A percentile compares a stretch with the other conserved stretches of the same genome.
Evolutionary conservation across 352 stramenopile species (phyloP).

Genomic region (Phytophthora lateralis): DNA sequence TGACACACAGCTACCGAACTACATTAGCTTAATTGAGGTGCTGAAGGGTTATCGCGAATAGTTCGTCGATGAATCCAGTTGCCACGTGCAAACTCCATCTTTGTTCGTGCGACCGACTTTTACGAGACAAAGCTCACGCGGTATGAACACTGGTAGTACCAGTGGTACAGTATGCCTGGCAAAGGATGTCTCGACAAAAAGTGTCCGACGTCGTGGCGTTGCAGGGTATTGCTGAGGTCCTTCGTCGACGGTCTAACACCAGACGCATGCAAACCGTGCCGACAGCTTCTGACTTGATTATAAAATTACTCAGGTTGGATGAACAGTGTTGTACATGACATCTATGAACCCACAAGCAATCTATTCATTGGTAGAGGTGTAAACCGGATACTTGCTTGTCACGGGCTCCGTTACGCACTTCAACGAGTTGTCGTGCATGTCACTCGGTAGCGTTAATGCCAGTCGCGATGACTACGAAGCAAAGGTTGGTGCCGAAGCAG

Average conservation of each 20-base stretch:
- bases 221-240: not conserved
- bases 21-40: too few relatives aligned
- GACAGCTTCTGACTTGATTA: constrained; percentile 20
- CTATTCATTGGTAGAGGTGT: constrained; percentile 4
- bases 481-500: constrained; percentile 12
- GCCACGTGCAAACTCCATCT: too few relatives aligned
- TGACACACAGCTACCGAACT: too few relatives aligned
- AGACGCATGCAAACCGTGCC: not conserved
- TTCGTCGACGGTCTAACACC: not conserved
- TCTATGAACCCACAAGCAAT: constrained; percentile 4
- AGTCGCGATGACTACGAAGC: constrained; percentile 17
- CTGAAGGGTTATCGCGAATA: too few relatives aligned
- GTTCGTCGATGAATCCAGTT: too few relatives aligned
- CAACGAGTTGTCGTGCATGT: constrained; percentile 3
- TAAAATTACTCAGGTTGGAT: constrained; percentile 1
- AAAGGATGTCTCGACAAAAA: not conserved
- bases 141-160: too few relatives aligned
- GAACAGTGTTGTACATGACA: not conserved
- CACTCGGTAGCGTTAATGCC: not conserved
- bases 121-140: too few relatives aligned
- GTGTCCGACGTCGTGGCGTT: not conserved
- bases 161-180: not conserved
- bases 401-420: constrained; percentile 23
- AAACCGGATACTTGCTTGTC: constrained; percentile 26
- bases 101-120: too few relatives aligned